A percentile compares a stretch with the other conserved stretches of the same genome.
These are phyloP conservation scores for Pichia rugopelliculosa DNA, from an alignment of 805 yeast genomes.

Conservation along the genomic window DNA sequence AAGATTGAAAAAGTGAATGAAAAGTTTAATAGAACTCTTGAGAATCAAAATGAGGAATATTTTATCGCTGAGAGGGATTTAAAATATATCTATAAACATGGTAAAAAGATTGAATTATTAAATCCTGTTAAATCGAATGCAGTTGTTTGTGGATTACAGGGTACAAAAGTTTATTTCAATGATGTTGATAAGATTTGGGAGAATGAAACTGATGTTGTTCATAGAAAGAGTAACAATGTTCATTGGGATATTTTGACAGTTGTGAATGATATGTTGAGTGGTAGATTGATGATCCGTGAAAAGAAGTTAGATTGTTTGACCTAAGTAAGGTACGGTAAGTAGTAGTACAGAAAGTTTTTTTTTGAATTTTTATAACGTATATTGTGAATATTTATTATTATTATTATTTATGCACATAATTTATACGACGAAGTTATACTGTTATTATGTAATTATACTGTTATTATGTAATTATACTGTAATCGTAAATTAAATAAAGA, in stretches of 20 bases:
- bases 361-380: not conserved
- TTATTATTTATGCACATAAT: too few relatives aligned
- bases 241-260: slow-evolving; percentile 62
- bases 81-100: slow-evolving; percentile 45
- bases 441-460: too few relatives aligned
- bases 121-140: slow-evolving; percentile 36
- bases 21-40: slow-evolving; percentile 19
- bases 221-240: slow-evolving; percentile 58
- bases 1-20: slow-evolving; percentile 14
- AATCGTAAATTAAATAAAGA: not conserved
- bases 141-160: slow-evolving; percentile 66
- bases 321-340: not conserved
- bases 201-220: slow-evolving; percentile 48
- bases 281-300: slow-evolving; percentile 48
- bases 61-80: slow-evolving; percentile 31
- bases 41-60: slow-evolving; percentile 7
- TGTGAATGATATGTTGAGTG: slow-evolving; percentile 65
- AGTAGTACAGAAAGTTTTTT: too few relatives aligned
- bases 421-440: not conserved
- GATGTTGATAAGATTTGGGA: slow-evolving; percentile 51
- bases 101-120: slow-evolving; percentile 32
- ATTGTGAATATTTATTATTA: too few relatives aligned
- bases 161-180: slow-evolving; percentile 53
- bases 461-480: too few relatives aligned
- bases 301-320: slow-evolving; percentile 1